Base-by-base conservation (phyloP, 1,139 yeast genomes). In the Blastobotrys ciferrii region DNA sequence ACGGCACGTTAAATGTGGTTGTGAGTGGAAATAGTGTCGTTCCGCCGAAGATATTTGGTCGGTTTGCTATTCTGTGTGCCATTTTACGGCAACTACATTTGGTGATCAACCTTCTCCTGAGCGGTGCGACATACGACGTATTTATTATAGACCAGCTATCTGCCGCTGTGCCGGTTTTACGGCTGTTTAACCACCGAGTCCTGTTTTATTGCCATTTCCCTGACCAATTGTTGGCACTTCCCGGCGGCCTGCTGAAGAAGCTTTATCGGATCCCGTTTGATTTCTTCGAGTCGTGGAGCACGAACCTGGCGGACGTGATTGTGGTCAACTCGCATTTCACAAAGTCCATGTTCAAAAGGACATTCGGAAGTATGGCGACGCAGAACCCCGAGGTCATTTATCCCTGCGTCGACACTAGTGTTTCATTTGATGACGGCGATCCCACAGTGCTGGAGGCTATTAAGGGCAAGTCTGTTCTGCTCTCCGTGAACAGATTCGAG, bases 171-270 rank as follows among this genome's bases (percentile, higher is more conserved):
- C 98, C 98, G 2, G 59, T 91, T 20, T 58, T 92, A 32, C 80
- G 81, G 48, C 50, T 75, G 20, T 44, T 48, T 47, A 42, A 61
- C 53, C 57, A 72, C 65, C 71, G 75, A 48, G 74, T 87, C 3
- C 67, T 92, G 46, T 92, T 92, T 64, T 92, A 92, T 66, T 91
- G 98, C 60, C 99, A 92, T 69, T 92, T 92, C 67, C 98, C 99
- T 0, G 99, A 92, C 66, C 87, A 87, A 62, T 71, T 85, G 43
- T 69, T 92, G 45, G 82, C 96, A 0, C 72, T 74, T 20, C 82
- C 84, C 45, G 70, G 74, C 1, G 73, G 84, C 2, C 42, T 75
- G 1, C 35, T 85, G 12, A 84, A 88, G 58, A 71, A 70, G 51
- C 48, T 86, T 0, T 92, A 92, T 66, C 73, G 99, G 53, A 50